These are phyloP conservation scores for Cercospora nicotianae DNA, from an alignment of 2,329 filamentous ascomycete genomes.

Conservation along the genomic window DNA sequence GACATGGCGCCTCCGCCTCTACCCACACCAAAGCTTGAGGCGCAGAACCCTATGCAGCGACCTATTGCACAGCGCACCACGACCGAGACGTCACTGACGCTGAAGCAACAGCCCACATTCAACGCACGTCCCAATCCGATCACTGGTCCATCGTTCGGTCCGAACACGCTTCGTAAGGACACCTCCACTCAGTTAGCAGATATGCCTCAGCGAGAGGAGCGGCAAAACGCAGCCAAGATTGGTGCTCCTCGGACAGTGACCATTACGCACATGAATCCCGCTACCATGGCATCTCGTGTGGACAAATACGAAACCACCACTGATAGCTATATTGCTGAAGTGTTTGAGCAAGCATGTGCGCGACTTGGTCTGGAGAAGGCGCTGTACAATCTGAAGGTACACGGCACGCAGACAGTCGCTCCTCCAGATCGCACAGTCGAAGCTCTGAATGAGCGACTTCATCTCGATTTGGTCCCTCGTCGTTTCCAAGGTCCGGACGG, in stretches of 20 bases:
- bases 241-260: slow-evolving; percentile 70
- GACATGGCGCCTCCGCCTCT: slow-evolving; percentile 19
- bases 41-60: slow-evolving; percentile 6
- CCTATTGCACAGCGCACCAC: slow-evolving; percentile 17
- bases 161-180: slow-evolving; percentile 44
- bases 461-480: slow-evolving; percentile 72
- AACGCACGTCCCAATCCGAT: slow-evolving; percentile 53
- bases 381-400: slow-evolving; percentile 75
- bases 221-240: slow-evolving; percentile 46
- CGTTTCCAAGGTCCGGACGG: slow-evolving; percentile 55
- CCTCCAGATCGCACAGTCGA: slow-evolving; percentile 76
- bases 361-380: slow-evolving; percentile 77
- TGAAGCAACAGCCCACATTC: slow-evolving; percentile 32
- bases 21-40: slow-evolving; percentile 19
- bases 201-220: slow-evolving; percentile 50
- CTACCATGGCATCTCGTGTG: slow-evolving; percentile 67
- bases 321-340: slow-evolving; percentile 79
- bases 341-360: slow-evolving; percentile 74
- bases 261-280: slow-evolving; percentile 70
- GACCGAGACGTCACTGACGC: slow-evolving; percentile 19
- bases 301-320: slow-evolving; percentile 71
- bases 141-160: slow-evolving; percentile 51
- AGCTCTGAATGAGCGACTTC: slow-evolving; percentile 71
- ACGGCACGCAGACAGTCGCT: slow-evolving; percentile 71
- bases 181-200: slow-evolving; percentile 43